phyloP scores from a whole-genome alignment of 768 basidiomycete species.

The Pleurotus platypus region DNA sequence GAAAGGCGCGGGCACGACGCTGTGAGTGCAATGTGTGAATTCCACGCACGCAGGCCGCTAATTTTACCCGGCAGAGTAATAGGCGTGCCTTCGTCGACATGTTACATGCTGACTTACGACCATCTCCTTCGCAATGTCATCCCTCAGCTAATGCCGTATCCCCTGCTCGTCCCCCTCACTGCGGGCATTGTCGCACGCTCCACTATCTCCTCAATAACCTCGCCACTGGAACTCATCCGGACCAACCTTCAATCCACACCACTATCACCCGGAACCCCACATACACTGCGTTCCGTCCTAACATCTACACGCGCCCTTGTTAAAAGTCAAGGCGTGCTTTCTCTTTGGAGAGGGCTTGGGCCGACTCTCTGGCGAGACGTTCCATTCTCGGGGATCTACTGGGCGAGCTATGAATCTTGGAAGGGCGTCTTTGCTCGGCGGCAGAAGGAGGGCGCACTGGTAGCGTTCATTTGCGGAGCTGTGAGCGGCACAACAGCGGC shows the following conservation, averaged over 20 bases:
- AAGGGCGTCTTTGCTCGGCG: constrained; percentile 58
- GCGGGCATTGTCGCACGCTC: constrained; percentile 85
- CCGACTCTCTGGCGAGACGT: constrained; percentile 96
- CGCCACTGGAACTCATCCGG: constrained; percentile 89
- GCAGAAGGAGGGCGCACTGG: constrained; percentile 54
- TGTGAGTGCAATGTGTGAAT: constrained; percentile 48
- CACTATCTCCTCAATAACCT: constrained; percentile 70
- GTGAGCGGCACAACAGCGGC: constrained; percentile 85
- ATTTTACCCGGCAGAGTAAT: constrained; percentile 54
- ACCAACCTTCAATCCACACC: constrained; percentile 93
- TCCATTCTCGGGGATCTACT: constrained; percentile 95
- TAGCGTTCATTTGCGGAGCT: constrained; percentile 89
- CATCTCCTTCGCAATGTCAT: constrained; percentile 66
- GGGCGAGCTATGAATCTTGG: constrained; percentile 89
- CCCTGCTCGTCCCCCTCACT: constrained; percentile 60
- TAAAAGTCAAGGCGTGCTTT: constrained; percentile 57
- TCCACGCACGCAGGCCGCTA: too few relatives aligned
- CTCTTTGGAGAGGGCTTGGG: constrained; percentile 88
- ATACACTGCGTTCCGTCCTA: constrained; percentile 76
- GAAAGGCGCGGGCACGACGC: constrained; percentile 91
- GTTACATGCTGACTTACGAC: constrained; percentile 96
- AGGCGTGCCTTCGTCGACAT: constrained; percentile 86
- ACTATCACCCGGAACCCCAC: constrained; percentile 59
- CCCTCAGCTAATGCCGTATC: constrained; percentile 54
- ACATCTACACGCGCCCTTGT: constrained; percentile 57